Conservation (phyloP, 1,139 yeast genomes). For the Cylindricascospora bacillispora region DNA sequence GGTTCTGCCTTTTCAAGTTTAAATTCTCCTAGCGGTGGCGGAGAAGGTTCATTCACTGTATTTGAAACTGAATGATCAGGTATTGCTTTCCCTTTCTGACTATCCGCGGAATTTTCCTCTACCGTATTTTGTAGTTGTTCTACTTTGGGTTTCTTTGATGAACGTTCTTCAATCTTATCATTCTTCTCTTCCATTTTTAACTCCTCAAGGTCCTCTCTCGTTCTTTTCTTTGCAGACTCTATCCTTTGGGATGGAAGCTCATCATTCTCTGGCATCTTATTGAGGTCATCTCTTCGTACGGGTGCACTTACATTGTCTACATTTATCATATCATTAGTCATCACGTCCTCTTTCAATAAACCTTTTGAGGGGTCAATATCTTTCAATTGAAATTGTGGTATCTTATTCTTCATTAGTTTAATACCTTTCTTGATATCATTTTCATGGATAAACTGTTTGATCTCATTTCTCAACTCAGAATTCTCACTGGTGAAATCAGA, state of each 20-base stretch:
- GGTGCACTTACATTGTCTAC: neutral
- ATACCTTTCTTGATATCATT: constrained; percentile 17
- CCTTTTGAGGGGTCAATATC: neutral
- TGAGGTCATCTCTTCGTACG: no score
- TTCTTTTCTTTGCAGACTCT: neutral
- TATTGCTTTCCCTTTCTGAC: neutral
- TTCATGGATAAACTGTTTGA: constrained; percentile 12
- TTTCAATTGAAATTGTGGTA: constrained; percentile 8
- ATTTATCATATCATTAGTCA: neutral
- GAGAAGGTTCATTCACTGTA: neutral
- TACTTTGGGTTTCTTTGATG: no score
- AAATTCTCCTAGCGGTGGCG: constrained; percentile 2
- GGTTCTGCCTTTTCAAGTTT: constrained; percentile 5
- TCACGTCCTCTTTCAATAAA: neutral
- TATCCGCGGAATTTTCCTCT: no score
- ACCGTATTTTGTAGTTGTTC: no score
- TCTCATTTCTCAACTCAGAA: constrained; percentile 10
- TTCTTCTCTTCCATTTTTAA: neutral
- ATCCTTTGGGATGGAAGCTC: neutral
- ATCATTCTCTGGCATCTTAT: constrained; percentile 1
- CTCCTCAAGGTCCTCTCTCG: neutral
- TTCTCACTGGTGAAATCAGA: constrained; percentile 15
- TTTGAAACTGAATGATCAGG: neutral
- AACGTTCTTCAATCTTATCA: neutral
- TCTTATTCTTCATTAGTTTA: constrained; percentile 9